A percentile compares a stretch with the other conserved stretches of the same genome.
These are phyloP conservation scores for Neocatenulostroma microsporum DNA, from an alignment of 2,329 filamentous ascomycete genomes.

Conservation along the genomic window DNA sequence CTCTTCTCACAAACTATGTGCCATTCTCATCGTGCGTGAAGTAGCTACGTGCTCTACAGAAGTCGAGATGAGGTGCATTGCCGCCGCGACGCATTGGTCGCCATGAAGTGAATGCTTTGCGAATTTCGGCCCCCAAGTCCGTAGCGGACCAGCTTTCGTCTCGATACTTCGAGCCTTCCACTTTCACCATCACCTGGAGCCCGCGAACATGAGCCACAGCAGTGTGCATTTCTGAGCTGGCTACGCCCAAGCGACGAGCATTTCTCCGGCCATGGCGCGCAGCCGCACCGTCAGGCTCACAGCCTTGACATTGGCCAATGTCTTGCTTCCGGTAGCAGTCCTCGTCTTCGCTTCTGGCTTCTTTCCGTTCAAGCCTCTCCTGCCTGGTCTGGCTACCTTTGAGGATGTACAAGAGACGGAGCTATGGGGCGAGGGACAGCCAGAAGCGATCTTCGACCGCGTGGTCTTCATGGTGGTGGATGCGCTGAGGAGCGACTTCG, in stretches of 20 bases:
- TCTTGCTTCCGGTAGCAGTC: constrained; percentile 64
- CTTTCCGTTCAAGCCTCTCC: constrained; percentile 93
- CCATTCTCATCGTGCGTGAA: too few species aligned
- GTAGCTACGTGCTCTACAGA: too few species aligned
- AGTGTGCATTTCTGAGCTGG: too few species aligned
- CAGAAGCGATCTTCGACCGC: constrained; percentile 71
- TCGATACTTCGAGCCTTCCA: too few species aligned
- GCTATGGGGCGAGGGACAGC: constrained; percentile 30
- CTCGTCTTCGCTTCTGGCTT: constrained; percentile 77
- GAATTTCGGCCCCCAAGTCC: too few species aligned
- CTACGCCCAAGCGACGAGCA: too few species aligned
- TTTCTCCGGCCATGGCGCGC: constrained; percentile 14
- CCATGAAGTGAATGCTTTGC: too few species aligned
- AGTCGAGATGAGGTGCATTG: too few species aligned
- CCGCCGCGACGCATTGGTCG: too few species aligned
- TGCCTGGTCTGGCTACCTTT: constrained; percentile 65
- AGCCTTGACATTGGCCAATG: constrained; percentile 52
- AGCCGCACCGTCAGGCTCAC: constrained; percentile 38
- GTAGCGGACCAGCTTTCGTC: too few species aligned
- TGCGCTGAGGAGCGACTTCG: constrained; percentile 90
- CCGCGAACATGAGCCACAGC: too few species aligned
- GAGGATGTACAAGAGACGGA: constrained; percentile 16
- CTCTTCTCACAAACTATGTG: constrained; percentile 2
- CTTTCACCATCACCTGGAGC: too few species aligned
- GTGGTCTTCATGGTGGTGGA: constrained; percentile 97